Evolutionary conservation across 1,284 basidiomycete species (phyloP).

Genomic region (Trametes versicolor): DNA sequence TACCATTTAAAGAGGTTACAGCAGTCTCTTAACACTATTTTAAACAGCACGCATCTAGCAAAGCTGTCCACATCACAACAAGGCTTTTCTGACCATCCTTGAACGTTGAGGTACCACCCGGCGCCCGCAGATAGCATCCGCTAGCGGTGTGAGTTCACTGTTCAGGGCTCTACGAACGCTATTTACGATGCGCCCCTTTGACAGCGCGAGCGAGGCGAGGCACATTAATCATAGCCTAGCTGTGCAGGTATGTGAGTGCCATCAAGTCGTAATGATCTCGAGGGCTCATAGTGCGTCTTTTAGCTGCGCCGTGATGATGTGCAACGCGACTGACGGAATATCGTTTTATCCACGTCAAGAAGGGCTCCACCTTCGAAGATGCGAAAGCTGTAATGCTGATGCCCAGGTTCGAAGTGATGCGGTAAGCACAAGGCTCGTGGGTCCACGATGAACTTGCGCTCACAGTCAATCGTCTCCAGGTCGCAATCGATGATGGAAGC

Average conservation of each 20-base stretch:
- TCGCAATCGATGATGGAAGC: no score
- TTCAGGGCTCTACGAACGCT: no score
- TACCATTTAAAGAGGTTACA: no score
- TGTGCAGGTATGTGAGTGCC: constrained; percentile 5
- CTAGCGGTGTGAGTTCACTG: no score
- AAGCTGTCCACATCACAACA: neutral
- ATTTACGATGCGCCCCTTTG: neutral
- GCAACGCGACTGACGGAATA: neutral
- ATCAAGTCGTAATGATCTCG: neutral
- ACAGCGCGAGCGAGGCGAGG: neutral
- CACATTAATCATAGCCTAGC: neutral
- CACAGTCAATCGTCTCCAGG: neutral
- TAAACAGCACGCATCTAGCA: no score
- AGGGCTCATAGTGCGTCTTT: neutral
- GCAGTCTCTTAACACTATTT: no score
- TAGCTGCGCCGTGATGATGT: constrained; percentile 1
- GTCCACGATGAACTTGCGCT: neutral
- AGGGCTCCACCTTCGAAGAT: neutral
- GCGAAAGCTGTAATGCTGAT: neutral
- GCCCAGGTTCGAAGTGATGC: neutral
- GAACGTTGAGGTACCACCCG: neutral
- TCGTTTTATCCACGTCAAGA: neutral
- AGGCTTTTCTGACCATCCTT: neutral
- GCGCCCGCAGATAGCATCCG: neutral
- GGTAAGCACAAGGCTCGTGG: no score